Percentiles rank a stretch among this genome's conserved stretches.
Evolutionary conservation across 768 basidiomycete species (phyloP).

Genomic region (Asterophora lycoperdoides): DNA sequence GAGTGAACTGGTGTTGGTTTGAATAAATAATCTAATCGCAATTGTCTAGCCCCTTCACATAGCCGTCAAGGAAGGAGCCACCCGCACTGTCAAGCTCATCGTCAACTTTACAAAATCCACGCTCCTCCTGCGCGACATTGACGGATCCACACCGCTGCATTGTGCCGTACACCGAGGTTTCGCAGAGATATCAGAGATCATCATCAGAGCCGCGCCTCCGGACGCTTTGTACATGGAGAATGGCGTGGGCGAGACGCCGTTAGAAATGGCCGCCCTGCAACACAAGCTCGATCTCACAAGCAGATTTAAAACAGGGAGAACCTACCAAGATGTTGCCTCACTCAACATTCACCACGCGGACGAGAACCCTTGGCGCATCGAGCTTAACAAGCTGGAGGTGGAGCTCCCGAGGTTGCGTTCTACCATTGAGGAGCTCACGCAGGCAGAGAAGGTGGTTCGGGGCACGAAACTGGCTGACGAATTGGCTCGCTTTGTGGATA

Average conservation of each 20-base stretch:
- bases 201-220: slow-evolving; percentile 35
- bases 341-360: slow-evolving; percentile 6
- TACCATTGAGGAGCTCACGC: slow-evolving; percentile 22
- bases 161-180: slow-evolving; percentile 34
- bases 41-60: slow-evolving; percentile 47
- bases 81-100: slow-evolving; percentile 30
- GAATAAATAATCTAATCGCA: not conserved
- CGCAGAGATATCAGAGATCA: slow-evolving; percentile 31
- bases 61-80: slow-evolving; percentile 37
- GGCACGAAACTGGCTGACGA: slow-evolving; percentile 20
- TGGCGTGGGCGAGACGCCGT: slow-evolving; percentile 40
- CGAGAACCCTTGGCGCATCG: slow-evolving; percentile 12
- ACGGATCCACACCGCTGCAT: slow-evolving; percentile 53
- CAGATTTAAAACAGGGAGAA: slow-evolving; percentile 1
- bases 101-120: slow-evolving; percentile 33
- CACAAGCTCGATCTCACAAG: slow-evolving; percentile 23
- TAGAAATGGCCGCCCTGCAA: slow-evolving; percentile 33
- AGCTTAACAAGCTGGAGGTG: slow-evolving; percentile 14
- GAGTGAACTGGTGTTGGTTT: slow-evolving; percentile 5
- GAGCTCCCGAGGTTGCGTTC: slow-evolving; percentile 23
- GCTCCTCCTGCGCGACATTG: slow-evolving; percentile 38
- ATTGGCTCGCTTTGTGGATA: slow-evolving; percentile 23
- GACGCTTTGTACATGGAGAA: slow-evolving; percentile 46
- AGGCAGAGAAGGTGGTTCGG: slow-evolving; percentile 20
- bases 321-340: not conserved